Percentiles rank a stretch among this genome's conserved stretches.
Evolutionary conservation across 371 early-diverging fungal genomes (phyloP).

Genomic region (Apophysomyces sp.): DNA sequence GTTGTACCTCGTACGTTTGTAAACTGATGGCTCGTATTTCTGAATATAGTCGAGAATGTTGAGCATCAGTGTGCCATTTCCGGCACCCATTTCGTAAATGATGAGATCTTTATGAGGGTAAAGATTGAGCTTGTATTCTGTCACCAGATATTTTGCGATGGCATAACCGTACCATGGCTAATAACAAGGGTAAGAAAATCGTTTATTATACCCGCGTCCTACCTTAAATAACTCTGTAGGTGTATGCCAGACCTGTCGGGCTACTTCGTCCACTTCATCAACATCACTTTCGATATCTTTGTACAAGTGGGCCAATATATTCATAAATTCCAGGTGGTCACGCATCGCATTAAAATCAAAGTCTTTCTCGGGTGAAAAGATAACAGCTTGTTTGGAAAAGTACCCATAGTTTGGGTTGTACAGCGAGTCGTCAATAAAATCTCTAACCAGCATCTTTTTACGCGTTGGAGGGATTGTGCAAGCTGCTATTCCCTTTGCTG

Average conservation of each 20-base stretch:
- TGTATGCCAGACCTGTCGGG: constrained; percentile 96
- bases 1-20: constrained; percentile 76
- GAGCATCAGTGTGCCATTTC: constrained; percentile 94
- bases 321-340: constrained; percentile 84
- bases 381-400: constrained; percentile 93
- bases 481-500: constrained; percentile 38
- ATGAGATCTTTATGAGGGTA: constrained; percentile 65
- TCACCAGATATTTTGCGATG: constrained; percentile 87
- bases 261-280: constrained; percentile 56
- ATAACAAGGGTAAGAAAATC: background rate
- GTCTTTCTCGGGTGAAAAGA: constrained; percentile 75
- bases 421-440: constrained; percentile 94
- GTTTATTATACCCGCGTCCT: background rate
- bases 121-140: constrained; percentile 68
- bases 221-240: constrained; percentile 95
- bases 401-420: constrained; percentile 97
- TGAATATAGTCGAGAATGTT: constrained; percentile 90
- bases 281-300: constrained; percentile 73
- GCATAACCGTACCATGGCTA: constrained; percentile 92
- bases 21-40: constrained; percentile 77
- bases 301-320: constrained; percentile 77
- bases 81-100: constrained; percentile 96
- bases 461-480: constrained; percentile 49
- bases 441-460: constrained; percentile 76
- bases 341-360: constrained; percentile 70